phyloP scores from a whole-genome alignment of 768 basidiomycete species.

The Roridomyces roridus region DNA sequence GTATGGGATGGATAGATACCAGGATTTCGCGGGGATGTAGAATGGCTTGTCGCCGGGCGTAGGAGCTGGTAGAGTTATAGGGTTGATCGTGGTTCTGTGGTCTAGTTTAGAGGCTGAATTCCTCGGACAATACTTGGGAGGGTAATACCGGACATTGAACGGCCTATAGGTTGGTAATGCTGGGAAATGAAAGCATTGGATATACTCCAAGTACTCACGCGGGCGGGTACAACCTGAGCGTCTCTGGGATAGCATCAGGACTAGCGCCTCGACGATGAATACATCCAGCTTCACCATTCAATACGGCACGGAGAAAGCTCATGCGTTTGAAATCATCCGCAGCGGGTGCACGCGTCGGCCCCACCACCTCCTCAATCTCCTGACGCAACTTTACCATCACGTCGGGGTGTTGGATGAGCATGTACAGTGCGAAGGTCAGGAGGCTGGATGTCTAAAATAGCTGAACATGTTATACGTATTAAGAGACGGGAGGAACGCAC shows the following conservation, averaged over 20 bases:
- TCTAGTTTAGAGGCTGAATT: neutral
- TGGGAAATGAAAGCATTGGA: neutral
- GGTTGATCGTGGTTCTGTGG: slow-evolving; percentile 29
- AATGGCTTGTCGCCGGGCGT: slow-evolving; percentile 38
- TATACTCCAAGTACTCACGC: slow-evolving; percentile 41
- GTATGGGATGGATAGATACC: slow-evolving; percentile 23
- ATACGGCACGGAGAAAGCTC: slow-evolving; percentile 65
- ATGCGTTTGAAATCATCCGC: slow-evolving; percentile 62
- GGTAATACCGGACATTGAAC: slow-evolving; percentile 38
- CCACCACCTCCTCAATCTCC: slow-evolving; percentile 57
- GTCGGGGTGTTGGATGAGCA: slow-evolving; percentile 57
- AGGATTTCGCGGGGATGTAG: slow-evolving; percentile 47
- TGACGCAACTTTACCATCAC: slow-evolving; percentile 51
- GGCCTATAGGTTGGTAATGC: slow-evolving; percentile 34
- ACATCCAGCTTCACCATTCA: slow-evolving; percentile 46
- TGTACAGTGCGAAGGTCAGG: slow-evolving; percentile 60
- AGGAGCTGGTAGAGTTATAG: slow-evolving; percentile 33
- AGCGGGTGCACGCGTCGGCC: slow-evolving; percentile 49
- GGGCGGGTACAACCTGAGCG: slow-evolving; percentile 57
- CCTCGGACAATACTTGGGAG: neutral
- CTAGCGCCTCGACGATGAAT: neutral
- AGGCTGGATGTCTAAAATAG: slow-evolving; percentile 48
- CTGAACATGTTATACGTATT: neutral
- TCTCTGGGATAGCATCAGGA: slow-evolving; percentile 36
- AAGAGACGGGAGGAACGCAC: slow-evolving; percentile 19